Base-by-base conservation (phyloP, 768 basidiomycete genomes). In the Pleurotus platypus region DNA sequence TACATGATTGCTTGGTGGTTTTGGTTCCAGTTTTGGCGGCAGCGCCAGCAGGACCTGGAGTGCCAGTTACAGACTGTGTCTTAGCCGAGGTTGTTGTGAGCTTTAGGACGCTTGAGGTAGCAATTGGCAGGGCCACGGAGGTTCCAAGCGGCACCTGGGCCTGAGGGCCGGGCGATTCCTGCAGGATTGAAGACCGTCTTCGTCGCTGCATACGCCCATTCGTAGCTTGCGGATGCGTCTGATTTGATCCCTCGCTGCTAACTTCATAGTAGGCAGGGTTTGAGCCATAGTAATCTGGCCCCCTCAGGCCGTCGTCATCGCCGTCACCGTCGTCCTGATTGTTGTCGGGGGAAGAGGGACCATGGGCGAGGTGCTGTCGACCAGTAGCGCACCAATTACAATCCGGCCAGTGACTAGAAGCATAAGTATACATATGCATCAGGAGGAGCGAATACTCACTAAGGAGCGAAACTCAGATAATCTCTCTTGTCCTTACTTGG, bases 401-500 rank as follows among this genome's bases (percentile, higher is more conserved):
- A 48, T 79, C 51, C 1, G 81, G 79, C 81, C 81, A 83, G 62
- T 81, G 79, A 58, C 80, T 82, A 46, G 1, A 27, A 56, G 3
- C 39, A 11, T 18, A 20, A 4, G 69, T 71, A 51, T 40, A 16
- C 57, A 30, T 40, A 9, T n/a, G 18, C 4, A 38, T 20, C 18
- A 24, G 55, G n/a, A 49, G 20, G 15, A 46, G 37, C 30, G 30
- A n/a, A 47, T 37, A 27, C 11, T 5, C 62, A 83, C 82, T 84
- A 84, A 2, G 83, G 83, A 15, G 81, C 82, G 76, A 77, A 83
- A 58, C 80, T 82, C 55, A 83, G 64, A 62, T 83, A 84, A 64
- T 83, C 82, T 38, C 72, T 75, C 6, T 65, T 43, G 58, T 82
- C 58, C 24, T 63, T 47, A 49, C 68, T 71, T 1, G 71, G 69